Conservation (phyloP, 1,284 basidiomycete genomes). For the Psilocybe mexicana region DNA sequence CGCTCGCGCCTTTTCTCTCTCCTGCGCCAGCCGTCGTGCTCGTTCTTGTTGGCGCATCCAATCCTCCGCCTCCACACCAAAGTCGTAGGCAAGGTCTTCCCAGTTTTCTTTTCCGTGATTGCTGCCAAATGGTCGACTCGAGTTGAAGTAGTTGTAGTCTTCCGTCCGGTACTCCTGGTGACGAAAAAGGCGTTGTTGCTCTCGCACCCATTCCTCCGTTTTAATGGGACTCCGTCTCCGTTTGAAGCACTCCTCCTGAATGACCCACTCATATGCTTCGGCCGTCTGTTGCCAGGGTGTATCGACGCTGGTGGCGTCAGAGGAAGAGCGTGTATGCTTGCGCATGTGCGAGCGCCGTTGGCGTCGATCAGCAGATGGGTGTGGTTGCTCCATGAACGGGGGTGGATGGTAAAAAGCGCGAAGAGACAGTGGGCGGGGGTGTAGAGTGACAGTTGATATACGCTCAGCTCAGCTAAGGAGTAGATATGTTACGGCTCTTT, state of each 20-base stretch:
- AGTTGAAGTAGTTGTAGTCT: neutral
- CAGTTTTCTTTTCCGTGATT: slow-evolving; percentile 39
- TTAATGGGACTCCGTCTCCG: slow-evolving; percentile 46
- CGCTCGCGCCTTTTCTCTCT: slow-evolving; percentile 44
- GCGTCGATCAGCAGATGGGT: slow-evolving; percentile 14
- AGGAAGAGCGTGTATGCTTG: slow-evolving; percentile 13
- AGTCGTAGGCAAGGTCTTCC: slow-evolving; percentile 51
- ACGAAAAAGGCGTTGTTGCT: slow-evolving; percentile 49
- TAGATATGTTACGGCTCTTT: neutral
- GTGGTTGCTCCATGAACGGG: slow-evolving; percentile 11
- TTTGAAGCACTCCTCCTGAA: slow-evolving; percentile 49
- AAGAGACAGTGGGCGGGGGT: neutral
- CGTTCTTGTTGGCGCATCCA: slow-evolving; percentile 54
- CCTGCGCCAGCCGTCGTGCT: slow-evolving; percentile 40
- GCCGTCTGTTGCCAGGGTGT: slow-evolving; percentile 24
- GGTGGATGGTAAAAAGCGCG: slow-evolving; percentile 7
- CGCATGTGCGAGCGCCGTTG: slow-evolving; percentile 9
- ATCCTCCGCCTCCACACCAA: slow-evolving; percentile 50
- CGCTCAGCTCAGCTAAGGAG: neutral
- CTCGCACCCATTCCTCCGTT: slow-evolving; percentile 61
- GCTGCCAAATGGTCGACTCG: slow-evolving; percentile 16
- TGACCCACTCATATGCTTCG: slow-evolving; percentile 53
- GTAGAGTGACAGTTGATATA: neutral
- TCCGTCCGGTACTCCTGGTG: neutral
- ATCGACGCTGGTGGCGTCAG: slow-evolving; percentile 12